Percentiles rank a stretch among this genome's conserved stretches.
Conservation (phyloP, 169 alveolate genomes). For the Perkinsus chesapeaki region DNA sequence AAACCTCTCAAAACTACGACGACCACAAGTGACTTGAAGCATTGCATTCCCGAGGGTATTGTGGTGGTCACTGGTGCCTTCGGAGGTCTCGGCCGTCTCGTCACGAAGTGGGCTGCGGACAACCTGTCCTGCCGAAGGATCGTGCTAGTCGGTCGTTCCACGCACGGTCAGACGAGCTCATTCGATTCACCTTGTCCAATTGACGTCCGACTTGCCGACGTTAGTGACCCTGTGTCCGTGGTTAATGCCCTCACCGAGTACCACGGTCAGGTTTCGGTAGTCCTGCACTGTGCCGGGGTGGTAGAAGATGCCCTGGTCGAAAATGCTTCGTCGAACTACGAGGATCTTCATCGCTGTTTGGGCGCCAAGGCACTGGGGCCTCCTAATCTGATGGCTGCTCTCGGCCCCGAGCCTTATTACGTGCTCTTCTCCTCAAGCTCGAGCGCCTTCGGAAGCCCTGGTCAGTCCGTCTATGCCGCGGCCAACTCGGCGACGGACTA, state of each 20-base stretch:
- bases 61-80: background rate
- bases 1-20: background rate
- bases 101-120: background rate
- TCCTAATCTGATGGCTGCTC: background rate
- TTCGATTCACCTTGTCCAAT: background rate
- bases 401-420: background rate
- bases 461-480: background rate
- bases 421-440: background rate
- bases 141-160: background rate
- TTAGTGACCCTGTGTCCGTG: background rate
- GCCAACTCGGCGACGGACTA: background rate
- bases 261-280: background rate
- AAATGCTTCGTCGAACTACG: background rate
- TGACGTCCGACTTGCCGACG: background rate
- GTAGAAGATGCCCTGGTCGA: background rate
- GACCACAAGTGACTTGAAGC: background rate
- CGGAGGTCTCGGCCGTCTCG: background rate
- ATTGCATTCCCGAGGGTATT: background rate
- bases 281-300: background rate
- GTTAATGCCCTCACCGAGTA: background rate
- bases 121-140: background rate
- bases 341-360: background rate
- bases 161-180: background rate
- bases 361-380: background rate
- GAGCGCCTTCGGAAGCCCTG: background rate